Conservation (phyloP, 2,329 filamentous ascomycete species). For the Dactylellina leptospora region DNA sequence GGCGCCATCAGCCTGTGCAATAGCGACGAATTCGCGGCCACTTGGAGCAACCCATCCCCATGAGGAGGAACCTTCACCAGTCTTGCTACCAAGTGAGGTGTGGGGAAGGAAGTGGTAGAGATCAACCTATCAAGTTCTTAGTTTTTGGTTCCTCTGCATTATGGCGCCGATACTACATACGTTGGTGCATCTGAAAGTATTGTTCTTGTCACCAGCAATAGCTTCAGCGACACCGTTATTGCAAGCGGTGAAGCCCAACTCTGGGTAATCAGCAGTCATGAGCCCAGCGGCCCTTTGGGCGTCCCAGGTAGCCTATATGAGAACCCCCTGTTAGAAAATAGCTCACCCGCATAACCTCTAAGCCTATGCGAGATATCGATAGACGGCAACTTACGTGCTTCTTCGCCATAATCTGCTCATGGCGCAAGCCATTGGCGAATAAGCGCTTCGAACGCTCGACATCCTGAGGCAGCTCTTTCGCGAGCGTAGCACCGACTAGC, state of each 20-base stretch:
- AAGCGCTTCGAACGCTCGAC: conserved; percentile 28
- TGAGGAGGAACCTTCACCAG: conserved; percentile 58
- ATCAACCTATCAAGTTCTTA: conserved; percentile 58
- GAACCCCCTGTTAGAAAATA: conserved; percentile 47
- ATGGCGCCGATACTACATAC: conserved; percentile 6
- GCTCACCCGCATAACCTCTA: conserved; percentile 36
- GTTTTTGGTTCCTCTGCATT: background rate
- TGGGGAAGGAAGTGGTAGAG: conserved; percentile 61
- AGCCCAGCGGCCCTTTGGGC: conserved; percentile 24
- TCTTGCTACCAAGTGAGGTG: conserved; percentile 60
- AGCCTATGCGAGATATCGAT: background rate
- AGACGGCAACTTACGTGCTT: conserved; percentile 40
- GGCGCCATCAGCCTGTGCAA: conserved; percentile 55
- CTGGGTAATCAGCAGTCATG: conserved; percentile 34
- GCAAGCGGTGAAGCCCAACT: conserved; percentile 43
- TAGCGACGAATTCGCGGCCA: conserved; percentile 55
- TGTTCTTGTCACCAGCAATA: conserved; percentile 33
- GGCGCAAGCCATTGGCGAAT: conserved; percentile 42
- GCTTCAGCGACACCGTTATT: conserved; percentile 23
- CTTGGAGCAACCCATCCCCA: conserved; percentile 58
- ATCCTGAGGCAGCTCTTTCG: conserved; percentile 48
- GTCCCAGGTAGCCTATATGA: conserved; percentile 27
- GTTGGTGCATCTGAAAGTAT: conserved; percentile 46
- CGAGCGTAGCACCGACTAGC: conserved; percentile 38
- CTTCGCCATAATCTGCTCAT: conserved; percentile 46